Base-by-base conservation (phyloP, 2,329 filamentous ascomycete genomes). In the Aspergillus melleus region DNA sequence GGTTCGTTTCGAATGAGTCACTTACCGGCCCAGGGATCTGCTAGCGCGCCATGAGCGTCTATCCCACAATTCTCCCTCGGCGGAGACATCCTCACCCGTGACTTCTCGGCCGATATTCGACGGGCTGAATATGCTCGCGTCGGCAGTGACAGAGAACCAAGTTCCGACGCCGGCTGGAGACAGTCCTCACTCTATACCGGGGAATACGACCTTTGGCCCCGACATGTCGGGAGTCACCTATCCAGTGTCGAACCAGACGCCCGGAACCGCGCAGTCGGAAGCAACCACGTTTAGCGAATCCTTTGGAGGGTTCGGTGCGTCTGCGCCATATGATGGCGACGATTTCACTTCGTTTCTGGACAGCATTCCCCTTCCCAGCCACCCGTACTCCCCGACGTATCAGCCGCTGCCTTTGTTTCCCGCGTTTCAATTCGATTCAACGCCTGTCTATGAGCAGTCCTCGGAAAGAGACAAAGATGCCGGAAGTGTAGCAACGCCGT, bases 341-440 rank as follows among this genome's bases (percentile, higher is more conserved):
- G 72, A 74, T 49, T 74, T 74, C 20, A 74, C 72, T 2, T 74
- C 72, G 0, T 74, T 74, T 20, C 57, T 74, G 29, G 72, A 74
- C 32, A 74, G 70, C 52, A 71, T 74, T 11, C 70, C 72, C 0
- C 54, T 74, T 14, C 72, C 72, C 2, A 74, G 67, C 47, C 70
- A 74, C 22, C 70, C 72, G 2, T 74, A 68, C 46, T 74, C 72
- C 1, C 71, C 72, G 0, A 68, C 69, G 8, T 74, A 73, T 49
- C 72, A 74, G 42, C 72, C 72, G 5, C 62, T 74, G 14, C 72
- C 72, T 3, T 52, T 74, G 14, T 74, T 74, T 26, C 72, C 70
- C 1, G 56, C 69, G 0, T 60, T 72, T 24, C 64, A 68, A 2
- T 73, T 70, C 47, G 68, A 52, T 30, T 62, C 58, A 0, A 49